These are phyloP conservation scores for Aureobasidium sp. DNA, from an alignment of 2,329 filamentous ascomycete genomes.

Conservation along the genomic window DNA sequence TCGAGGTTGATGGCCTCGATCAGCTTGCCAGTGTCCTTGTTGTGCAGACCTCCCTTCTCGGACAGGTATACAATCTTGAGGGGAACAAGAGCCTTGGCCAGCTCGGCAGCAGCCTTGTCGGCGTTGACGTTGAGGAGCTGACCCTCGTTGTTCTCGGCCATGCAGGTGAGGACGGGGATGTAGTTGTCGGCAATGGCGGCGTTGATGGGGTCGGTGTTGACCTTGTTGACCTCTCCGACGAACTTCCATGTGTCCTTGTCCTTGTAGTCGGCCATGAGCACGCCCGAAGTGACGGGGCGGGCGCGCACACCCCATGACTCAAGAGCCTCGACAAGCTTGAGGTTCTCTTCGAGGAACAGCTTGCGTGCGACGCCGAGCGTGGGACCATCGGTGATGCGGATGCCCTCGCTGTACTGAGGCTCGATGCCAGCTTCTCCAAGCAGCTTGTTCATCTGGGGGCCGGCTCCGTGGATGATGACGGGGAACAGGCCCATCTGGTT, in stretches of 20 bases:
- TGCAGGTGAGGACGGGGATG: constrained; percentile 87
- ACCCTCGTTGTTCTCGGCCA: constrained; percentile 87
- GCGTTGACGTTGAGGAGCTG: constrained; percentile 96
- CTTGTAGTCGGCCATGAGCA: constrained; percentile 87
- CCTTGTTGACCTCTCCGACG: constrained; percentile 89
- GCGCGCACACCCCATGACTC: constrained; percentile 85
- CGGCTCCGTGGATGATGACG: constrained; percentile 89
- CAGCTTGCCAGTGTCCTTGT: constrained; percentile 87
- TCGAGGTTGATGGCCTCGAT: constrained; percentile 97
- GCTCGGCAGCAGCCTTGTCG: constrained; percentile 88
- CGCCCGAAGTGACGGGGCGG: constrained; percentile 79
- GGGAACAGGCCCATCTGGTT: constrained; percentile 93
- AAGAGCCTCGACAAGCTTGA: constrained; percentile 82
- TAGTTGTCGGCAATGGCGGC: constrained; percentile 84
- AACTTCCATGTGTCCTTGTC: constrained; percentile 94
- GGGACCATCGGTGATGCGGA: constrained; percentile 90
- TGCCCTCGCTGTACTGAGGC: constrained; percentile 93
- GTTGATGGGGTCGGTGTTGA: constrained; percentile 86
- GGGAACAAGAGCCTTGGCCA: constrained; percentile 80
- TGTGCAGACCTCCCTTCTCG: constrained; percentile 93
- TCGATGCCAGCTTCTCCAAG: constrained; percentile 86
- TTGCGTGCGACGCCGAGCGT: constrained; percentile 84
- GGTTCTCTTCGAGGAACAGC: constrained; percentile 90
- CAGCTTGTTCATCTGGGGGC: constrained; percentile 88
- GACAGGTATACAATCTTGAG: constrained; percentile 98